Percentiles rank a stretch among this genome's conserved stretches.
Conservation (phyloP, 257 asterid species). For the Anisodus tanguticus region DNA sequence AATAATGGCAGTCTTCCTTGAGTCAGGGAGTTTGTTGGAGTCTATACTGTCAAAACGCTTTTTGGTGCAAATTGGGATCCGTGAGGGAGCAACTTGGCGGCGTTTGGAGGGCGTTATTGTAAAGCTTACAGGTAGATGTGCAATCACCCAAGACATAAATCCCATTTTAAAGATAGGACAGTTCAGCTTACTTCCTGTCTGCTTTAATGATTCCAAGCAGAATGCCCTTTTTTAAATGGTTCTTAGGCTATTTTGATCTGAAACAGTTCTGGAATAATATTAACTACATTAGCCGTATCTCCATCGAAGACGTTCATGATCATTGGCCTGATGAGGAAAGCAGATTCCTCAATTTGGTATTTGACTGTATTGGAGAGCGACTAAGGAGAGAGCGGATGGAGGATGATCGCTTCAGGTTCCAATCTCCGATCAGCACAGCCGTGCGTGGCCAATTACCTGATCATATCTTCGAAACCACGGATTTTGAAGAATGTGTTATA, state of each 20-base stretch:
- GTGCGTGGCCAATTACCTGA: not conserved
- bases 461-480: not conserved
- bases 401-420: constrained; percentile 22
- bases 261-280: constrained; percentile 6
- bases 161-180: not conserved
- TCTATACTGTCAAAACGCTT: not conserved
- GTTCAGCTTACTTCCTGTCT: constrained; percentile 7
- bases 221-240: not conserved
- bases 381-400: not conserved
- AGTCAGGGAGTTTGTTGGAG: not conserved
- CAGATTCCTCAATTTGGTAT: not conserved
- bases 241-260: constrained; percentile 17
- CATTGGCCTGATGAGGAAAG: not conserved
- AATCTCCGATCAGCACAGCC: not conserved
- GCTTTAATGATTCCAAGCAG: constrained; percentile 2
- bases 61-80: not conserved
- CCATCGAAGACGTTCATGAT: not conserved
- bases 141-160: not conserved
- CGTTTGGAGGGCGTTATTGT: not conserved
- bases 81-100: not conserved
- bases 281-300: not conserved
- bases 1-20: not conserved
- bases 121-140: not conserved
- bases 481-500: not conserved
- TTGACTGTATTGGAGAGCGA: not conserved